A percentile compares a stretch with the other conserved stretches of the same genome.
These are phyloP conservation scores for Allodekkera sacchari DNA, from an alignment of 805 yeast species.

Conservation along the genomic window DNA sequence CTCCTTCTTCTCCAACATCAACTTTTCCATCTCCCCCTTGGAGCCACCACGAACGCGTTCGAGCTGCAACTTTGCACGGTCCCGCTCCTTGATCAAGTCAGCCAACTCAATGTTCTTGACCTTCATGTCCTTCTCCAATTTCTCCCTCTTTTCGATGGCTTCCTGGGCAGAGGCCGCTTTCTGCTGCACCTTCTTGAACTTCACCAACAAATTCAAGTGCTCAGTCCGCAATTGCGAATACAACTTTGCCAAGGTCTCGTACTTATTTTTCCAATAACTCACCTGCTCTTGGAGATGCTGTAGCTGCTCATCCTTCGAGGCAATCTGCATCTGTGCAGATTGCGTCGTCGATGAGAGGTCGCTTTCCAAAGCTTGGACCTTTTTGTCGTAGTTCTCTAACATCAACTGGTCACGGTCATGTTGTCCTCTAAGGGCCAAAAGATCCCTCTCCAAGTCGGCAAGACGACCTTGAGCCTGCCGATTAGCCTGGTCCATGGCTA, in stretches of 20 bases:
- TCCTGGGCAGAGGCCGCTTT: conserved; percentile 88
- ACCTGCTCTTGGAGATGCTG: conserved; percentile 66
- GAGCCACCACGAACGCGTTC: conserved; percentile 62
- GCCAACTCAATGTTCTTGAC: conserved; percentile 83
- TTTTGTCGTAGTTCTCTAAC: conserved; percentile 77
- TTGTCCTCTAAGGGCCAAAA: conserved; percentile 66
- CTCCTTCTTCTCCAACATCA: conserved; percentile 57
- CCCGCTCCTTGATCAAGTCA: conserved; percentile 82
- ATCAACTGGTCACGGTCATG: conserved; percentile 79
- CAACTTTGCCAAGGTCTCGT: conserved; percentile 80
- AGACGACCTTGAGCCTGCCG: conserved; percentile 71
- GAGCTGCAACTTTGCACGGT: conserved; percentile 75
- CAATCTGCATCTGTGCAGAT: conserved; percentile 64
- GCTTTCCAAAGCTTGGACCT: conserved; percentile 73
- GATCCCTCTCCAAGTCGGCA: conserved; percentile 74
- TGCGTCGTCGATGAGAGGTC: conserved; percentile 56
- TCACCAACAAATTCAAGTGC: conserved; percentile 69
- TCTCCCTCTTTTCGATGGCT: conserved; percentile 75
- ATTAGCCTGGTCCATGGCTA: conserved; percentile 57
- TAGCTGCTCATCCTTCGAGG: conserved; percentile 68
- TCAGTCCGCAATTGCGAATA: conserved; percentile 90
- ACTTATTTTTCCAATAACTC: conserved; percentile 72
- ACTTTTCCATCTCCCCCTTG: conserved; percentile 54
- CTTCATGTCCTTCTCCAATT: conserved; percentile 73
- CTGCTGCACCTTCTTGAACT: conserved; percentile 74